These are phyloP conservation scores for Dunaliella primolecta DNA, from an alignment of 139 green algal genomes.

Conservation along the genomic window DNA sequence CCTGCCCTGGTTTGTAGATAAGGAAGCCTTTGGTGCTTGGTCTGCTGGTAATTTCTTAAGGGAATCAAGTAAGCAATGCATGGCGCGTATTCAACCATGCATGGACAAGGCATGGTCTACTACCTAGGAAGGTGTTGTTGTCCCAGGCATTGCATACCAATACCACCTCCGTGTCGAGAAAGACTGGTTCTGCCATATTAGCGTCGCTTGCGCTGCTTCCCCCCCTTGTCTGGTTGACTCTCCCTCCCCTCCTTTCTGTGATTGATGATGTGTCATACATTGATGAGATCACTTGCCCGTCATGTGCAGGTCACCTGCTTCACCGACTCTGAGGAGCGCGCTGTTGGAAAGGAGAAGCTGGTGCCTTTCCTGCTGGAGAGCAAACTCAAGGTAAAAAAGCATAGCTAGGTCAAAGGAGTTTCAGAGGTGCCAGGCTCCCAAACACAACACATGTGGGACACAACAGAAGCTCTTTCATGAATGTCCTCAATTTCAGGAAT, in stretches of 20 bases:
- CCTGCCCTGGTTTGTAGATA: too few species aligned
- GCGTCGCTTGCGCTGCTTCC: not conserved
- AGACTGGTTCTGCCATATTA: too few species aligned
- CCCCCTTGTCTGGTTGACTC: not conserved
- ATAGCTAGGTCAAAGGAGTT: not conserved
- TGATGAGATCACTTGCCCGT: not conserved
- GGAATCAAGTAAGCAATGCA: too few species aligned
- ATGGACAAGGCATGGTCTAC: too few species aligned
- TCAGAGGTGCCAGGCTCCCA: not conserved
- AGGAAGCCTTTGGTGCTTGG: too few species aligned
- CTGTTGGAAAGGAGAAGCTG: constrained; percentile 32
- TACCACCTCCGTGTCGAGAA: too few species aligned
- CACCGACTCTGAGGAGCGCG: constrained; percentile 39
- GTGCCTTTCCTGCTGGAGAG: constrained; percentile 41
- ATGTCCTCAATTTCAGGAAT: too few species aligned
- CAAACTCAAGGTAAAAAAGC: constrained; percentile 42
- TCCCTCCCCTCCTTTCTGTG: not conserved
- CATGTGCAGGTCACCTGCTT: constrained; percentile 32
- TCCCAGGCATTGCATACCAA: too few species aligned
- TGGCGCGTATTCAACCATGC: too few species aligned
- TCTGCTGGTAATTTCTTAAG: too few species aligned
- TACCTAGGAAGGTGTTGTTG: too few species aligned
- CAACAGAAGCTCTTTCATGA: not conserved
- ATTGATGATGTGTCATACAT: not conserved
- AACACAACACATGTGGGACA: not conserved